Conservation (phyloP, 202 grass and related monocot genomes). For the Dendrocalamus latiflorus region DNA sequence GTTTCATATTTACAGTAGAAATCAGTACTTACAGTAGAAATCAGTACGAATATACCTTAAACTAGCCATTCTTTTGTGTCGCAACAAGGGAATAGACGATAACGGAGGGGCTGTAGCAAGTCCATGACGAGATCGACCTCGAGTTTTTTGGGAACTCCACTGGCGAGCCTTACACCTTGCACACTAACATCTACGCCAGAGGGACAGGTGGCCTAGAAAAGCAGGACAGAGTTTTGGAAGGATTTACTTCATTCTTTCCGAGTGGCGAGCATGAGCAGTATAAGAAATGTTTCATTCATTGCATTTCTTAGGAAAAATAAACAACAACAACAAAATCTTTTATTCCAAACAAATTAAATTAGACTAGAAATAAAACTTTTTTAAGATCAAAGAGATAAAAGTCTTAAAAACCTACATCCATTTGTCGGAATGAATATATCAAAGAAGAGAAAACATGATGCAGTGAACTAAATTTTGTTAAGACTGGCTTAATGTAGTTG, state of each 20-base stretch:
- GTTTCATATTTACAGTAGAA: too few relatives aligned
- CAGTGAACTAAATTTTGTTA: not conserved
- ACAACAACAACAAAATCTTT: too few relatives aligned
- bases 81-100: conserved; percentile 8
- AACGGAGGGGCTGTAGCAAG: conserved; percentile 35
- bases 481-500: not conserved
- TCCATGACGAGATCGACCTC: conserved; percentile 58
- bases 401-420: too few relatives aligned
- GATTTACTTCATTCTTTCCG: too few relatives aligned
- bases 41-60: too few relatives aligned
- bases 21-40: too few relatives aligned
- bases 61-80: not conserved
- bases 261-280: too few relatives aligned
- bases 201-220: conserved; percentile 47
- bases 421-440: not conserved
- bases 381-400: too few relatives aligned
- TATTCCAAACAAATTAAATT: too few relatives aligned
- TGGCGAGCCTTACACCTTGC: conserved; percentile 51
- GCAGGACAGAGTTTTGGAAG: conserved; percentile 51
- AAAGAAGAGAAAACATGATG: not conserved
- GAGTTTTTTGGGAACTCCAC: conserved; percentile 58
- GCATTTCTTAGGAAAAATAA: not conserved
- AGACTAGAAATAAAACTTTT: too few relatives aligned
- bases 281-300: not conserved
- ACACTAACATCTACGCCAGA: conserved; percentile 52